Base-by-base conservation (phyloP, 768 basidiomycete genomes). In the Mycena leptocephala region DNA sequence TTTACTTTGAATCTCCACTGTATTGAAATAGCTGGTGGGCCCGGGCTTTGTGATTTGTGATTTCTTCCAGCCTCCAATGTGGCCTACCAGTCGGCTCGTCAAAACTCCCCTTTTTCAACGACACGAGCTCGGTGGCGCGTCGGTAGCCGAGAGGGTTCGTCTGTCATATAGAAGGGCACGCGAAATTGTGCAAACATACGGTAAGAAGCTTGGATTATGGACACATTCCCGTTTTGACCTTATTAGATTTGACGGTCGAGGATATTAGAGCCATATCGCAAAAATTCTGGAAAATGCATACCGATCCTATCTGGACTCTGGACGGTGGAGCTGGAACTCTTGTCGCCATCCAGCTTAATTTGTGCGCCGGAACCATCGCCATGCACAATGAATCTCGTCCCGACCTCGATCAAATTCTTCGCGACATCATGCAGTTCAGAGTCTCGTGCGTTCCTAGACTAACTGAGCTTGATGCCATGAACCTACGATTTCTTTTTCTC, bases 261-360 rank as follows among this genome's bases (percentile, higher is more conserved):
- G 86, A 87, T 68, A 77, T 84, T 10, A 71, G 79, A 37, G 72
- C 66, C 24, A 76, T 83, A n/a, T 79, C 83, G 3, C 79, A 78
- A 10, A 84, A 83, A 51, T 78, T 78, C 62, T 78, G 77, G 77
- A 24, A 33, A 28, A 39, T 78, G 55, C 77, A 78, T 28, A 51
- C 59, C 2, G 63, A 75, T 41, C 77, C 74, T 0, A 58, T 76
- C 10, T 48, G 48, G 41, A 72, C 56, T 7, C 20, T 68, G 18
- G 72, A 78, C 35, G 70, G 72, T 24, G 62, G 70, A 39, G 64
- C 77, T n/a, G 71, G 64, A 10, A 61, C 72, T 18, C 53, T 78
- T 22, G 41, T 76, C 18, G 65, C 77, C 10, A 72, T 78, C 26
- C 77, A 78, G n/a, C 26, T 62, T 32, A 78, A 78, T 33, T 55